Evolutionary conservation across 352 stramenopile species (phyloP).

Genomic region (Discostella stelligera): DNA sequence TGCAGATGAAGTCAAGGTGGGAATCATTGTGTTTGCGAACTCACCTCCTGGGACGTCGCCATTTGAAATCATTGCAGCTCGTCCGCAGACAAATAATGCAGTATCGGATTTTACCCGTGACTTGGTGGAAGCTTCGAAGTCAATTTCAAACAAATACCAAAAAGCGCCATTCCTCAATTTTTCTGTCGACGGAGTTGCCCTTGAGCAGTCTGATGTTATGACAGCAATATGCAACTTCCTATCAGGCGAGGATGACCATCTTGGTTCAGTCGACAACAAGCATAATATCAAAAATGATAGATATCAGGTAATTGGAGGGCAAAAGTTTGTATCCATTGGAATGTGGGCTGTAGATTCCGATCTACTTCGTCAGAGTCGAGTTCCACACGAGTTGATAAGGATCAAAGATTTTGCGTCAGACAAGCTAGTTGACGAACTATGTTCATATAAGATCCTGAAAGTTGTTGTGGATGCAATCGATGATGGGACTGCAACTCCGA

Average conservation of each 20-base stretch:
- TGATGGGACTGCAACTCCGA: background rate
- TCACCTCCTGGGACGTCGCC: background rate
- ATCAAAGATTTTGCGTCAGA: constrained; percentile 19
- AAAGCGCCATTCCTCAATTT: constrained; percentile 14
- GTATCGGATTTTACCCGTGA: constrained; percentile 14
- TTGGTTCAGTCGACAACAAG: constrained; percentile 11
- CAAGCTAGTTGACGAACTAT: constrained; percentile 7
- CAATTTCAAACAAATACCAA: background rate
- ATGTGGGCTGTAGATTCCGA: constrained; percentile 2
- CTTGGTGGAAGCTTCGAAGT: background rate
- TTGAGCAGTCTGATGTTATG: constrained; percentile 14
- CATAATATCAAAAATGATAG: constrained; percentile 24
- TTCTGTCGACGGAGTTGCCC: constrained; percentile 19
- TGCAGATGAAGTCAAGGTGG: constrained; percentile 19
- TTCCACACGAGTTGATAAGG: background rate
- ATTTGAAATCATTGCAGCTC: constrained; percentile 12
- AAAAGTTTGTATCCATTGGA: constrained; percentile 3
- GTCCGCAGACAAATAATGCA: constrained; percentile 14
- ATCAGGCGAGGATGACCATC: background rate
- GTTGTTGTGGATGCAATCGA: constrained; percentile 4
- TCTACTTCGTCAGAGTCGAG: background rate
- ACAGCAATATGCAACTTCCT: constrained; percentile 18
- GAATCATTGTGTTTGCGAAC: constrained; percentile 3
- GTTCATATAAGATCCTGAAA: constrained; percentile 1
- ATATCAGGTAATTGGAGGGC: constrained; percentile 14